phyloP scores from a whole-genome alignment of 202 grass and related monocot species.

The Elaeis oleifera region DNA sequence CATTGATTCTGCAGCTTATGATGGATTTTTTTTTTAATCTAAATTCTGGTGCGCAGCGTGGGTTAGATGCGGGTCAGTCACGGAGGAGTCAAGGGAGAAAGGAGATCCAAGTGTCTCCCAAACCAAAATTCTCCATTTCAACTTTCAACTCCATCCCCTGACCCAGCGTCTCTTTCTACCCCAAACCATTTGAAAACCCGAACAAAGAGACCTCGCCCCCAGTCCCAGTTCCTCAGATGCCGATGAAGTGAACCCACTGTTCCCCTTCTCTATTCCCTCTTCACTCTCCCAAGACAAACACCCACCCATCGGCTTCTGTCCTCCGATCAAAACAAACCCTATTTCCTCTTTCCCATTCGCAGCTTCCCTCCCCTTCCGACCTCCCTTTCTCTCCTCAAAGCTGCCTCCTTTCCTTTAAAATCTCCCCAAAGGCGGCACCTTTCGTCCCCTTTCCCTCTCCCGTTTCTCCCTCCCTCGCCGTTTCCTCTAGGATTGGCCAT shows the following conservation, averaged over 20 bases:
- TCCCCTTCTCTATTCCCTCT: slow-evolving; percentile 14
- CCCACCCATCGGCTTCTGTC: slow-evolving; percentile 5
- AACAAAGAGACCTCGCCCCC: slow-evolving; percentile 9
- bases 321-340: slow-evolving; percentile 37
- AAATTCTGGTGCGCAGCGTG: too few species aligned
- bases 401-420: too few species aligned
- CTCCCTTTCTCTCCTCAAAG: not conserved
- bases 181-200: slow-evolving; percentile 25
- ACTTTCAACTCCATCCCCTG: not conserved
- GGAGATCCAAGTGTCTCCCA: not conserved
- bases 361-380: not conserved
- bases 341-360: slow-evolving; percentile 8
- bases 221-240: not conserved
- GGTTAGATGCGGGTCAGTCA: too few species aligned
- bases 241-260: slow-evolving; percentile 3
- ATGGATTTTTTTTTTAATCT: too few species aligned
- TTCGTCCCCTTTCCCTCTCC: slow-evolving; percentile 4
- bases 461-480: slow-evolving; percentile 21
- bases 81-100: slow-evolving; percentile 10
- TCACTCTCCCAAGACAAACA: slow-evolving; percentile 5
- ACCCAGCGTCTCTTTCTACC: not conserved
- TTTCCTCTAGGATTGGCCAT: slow-evolving; percentile 4
- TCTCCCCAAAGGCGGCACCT: not conserved
- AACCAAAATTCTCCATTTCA: slow-evolving; percentile 12
- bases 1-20: too few species aligned